A percentile compares a stretch with the other conserved stretches of the same genome.
These are phyloP conservation scores for Paramyrothecium roridum DNA, from an alignment of 2,329 filamentous ascomycete species.

Conservation along the genomic window DNA sequence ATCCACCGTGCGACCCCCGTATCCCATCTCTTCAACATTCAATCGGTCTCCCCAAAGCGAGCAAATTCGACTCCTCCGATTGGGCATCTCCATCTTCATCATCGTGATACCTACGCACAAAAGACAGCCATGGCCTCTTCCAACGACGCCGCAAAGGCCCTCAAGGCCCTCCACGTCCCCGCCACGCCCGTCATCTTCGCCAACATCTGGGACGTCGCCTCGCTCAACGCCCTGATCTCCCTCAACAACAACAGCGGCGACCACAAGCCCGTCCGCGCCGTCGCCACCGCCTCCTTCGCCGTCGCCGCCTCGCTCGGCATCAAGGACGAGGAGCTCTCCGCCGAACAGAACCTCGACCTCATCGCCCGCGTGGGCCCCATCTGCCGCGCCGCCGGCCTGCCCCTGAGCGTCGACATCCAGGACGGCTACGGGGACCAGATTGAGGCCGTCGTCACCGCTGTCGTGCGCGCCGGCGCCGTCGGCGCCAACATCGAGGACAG, in stretches of 20 bases:
- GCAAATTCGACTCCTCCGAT: no score
- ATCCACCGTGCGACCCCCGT: no score
- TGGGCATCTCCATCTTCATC: no score
- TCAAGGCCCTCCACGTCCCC: slow-evolving; percentile 45
- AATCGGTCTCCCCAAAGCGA: no score
- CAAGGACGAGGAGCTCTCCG: slow-evolving; percentile 44
- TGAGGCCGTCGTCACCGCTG: slow-evolving; percentile 36
- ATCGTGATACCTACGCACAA: no score
- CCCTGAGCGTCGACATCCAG: slow-evolving; percentile 56
- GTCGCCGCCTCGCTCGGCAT: slow-evolving; percentile 43
- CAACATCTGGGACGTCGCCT: slow-evolving; percentile 53
- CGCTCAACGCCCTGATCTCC: slow-evolving; percentile 40
- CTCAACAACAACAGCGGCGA: slow-evolving; percentile 34
- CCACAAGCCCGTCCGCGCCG: slow-evolving; percentile 33
- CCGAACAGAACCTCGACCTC: slow-evolving; percentile 47
- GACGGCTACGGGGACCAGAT: slow-evolving; percentile 54
- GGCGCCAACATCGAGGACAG: slow-evolving; percentile 60
- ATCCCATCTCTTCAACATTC: no score
- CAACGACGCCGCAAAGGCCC: slow-evolving; percentile 28
- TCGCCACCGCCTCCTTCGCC: slow-evolving; percentile 50
- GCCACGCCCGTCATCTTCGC: slow-evolving; percentile 49
- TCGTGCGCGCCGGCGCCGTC: slow-evolving; percentile 49
- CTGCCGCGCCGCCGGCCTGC: slow-evolving; percentile 35
- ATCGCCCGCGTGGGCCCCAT: slow-evolving; percentile 41
- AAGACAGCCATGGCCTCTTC: slow-evolving; percentile 10